A percentile compares a stretch with the other conserved stretches of the same genome.
Evolutionary conservation across 768 basidiomycete species (phyloP).

Genomic region (Phaeotremella fagi): DNA sequence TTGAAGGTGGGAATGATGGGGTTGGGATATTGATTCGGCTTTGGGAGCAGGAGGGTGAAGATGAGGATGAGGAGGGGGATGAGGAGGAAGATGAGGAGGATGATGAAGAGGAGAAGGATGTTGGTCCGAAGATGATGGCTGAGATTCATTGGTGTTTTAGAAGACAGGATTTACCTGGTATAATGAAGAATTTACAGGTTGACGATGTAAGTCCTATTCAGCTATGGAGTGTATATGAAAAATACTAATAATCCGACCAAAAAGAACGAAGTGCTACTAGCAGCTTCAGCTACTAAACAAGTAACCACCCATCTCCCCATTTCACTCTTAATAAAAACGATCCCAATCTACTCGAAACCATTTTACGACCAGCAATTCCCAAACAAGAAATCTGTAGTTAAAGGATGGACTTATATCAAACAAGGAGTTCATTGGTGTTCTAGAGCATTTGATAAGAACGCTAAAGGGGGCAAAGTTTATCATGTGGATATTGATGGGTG

Average conservation of each 20-base stretch:
- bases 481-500: slow-evolving; percentile 38
- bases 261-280: slow-evolving; percentile 46
- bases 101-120: slow-evolving; percentile 13
- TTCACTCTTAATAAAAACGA: slow-evolving; percentile 17
- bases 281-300: slow-evolving; percentile 33
- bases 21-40: slow-evolving; percentile 39
- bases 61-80: slow-evolving; percentile 13
- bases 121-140: slow-evolving; percentile 35
- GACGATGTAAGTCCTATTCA: slow-evolving; percentile 37
- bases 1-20: slow-evolving; percentile 39
- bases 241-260: not conserved
- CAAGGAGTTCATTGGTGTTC: slow-evolving; percentile 41
- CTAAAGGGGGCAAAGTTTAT: slow-evolving; percentile 33
- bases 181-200: slow-evolving; percentile 42
- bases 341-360: slow-evolving; percentile 36
- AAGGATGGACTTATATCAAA: slow-evolving; percentile 37
- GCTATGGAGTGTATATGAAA: not conserved
- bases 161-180: slow-evolving; percentile 39
- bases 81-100: slow-evolving; percentile 7
- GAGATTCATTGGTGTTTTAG: slow-evolving; percentile 47
- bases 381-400: slow-evolving; percentile 24
- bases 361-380: slow-evolving; percentile 35
- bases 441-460: slow-evolving; percentile 37
- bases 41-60: slow-evolving; percentile 38
- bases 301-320: slow-evolving; percentile 38